phyloP scores from a whole-genome alignment of 306 rosid species.

The Castanospermum australe region DNA sequence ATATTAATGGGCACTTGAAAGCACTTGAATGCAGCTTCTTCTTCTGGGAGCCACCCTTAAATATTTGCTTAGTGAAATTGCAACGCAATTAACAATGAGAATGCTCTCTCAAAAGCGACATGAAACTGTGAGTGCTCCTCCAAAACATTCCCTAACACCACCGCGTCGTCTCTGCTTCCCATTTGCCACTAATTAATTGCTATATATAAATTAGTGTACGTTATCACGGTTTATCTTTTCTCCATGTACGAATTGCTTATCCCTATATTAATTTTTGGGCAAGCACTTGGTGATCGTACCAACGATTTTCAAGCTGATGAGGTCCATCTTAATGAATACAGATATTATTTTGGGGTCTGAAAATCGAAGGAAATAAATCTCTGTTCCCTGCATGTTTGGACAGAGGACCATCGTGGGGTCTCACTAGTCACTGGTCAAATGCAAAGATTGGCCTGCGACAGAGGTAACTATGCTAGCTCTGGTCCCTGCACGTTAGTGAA shows the following conservation, averaged over 20 bases:
- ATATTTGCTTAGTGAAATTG: neutral
- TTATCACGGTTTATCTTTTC: neutral
- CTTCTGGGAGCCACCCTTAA: neutral
- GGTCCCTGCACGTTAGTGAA: neutral
- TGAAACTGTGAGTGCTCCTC: neutral
- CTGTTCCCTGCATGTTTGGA: slow-evolving; percentile 6
- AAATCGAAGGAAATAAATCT: neutral
- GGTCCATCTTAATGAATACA: slow-evolving; percentile 8
- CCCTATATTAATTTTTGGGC: neutral
- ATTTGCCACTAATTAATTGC: neutral
- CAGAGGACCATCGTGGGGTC: slow-evolving; percentile 7
- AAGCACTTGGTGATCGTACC: slow-evolving; percentile 19
- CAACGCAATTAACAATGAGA: neutral
- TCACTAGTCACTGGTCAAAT: slow-evolving; percentile 3
- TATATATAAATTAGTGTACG: neutral
- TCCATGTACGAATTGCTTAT: neutral
- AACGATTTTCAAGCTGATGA: neutral
- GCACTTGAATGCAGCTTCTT: neutral
- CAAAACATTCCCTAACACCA: slow-evolving; percentile 4
- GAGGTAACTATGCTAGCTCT: slow-evolving; percentile 1
- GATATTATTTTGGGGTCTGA: neutral
- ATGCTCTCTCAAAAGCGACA: slow-evolving; percentile 6
- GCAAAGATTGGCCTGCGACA: neutral
- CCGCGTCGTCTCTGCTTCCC: neutral
- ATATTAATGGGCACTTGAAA: slow-evolving; percentile 9